Base-by-base conservation (phyloP, 2,329 filamentous ascomycete genomes). In the Talaromyces sp. region DNA sequence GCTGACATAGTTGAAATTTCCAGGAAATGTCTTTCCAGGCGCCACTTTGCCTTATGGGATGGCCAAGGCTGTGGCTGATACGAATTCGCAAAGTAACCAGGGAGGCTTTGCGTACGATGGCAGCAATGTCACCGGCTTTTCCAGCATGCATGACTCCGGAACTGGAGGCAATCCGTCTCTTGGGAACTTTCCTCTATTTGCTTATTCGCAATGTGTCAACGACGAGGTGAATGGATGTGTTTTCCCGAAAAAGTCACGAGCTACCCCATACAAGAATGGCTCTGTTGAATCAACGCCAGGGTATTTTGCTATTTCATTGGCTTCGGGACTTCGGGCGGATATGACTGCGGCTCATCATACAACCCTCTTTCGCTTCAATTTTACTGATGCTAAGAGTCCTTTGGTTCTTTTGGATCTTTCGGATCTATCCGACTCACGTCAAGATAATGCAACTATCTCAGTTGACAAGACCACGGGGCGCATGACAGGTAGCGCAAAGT, bases 151-250 rank as follows among this genome's bases (percentile, higher is more conserved):
- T 52, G 79, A 81, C 60, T 76, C 72, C 13, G 79, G 79, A 9
- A 81, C 78, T 40, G 78, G 78, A 47, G 76, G 74, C 30, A 64
- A 70, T 10, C 85, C 87, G 0, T 89, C 86, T 4, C 74, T 91
- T 1, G 88, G 88, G 5, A 89, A 89, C 64, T 90, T 90, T 49
- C 84, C 88, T 1, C 73, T 90, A 1, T 90, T 91, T 60, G 80
- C 87, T 0, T 86, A 88, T 61, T 72, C 79, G 9, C 76, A 77
- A 32, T 91, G 88, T 60, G 74, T 77, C 0, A 77, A 74, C 33
- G 82, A 87, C 55, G 79, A 84, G 24, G 72, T 90, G 52, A 76
- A 89, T 67, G 77, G 76, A 13, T 89, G 87, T 66, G 73, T 72
- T 2, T 89, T 83, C 57, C 81, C 82, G 5, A 85, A 85, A 64